phyloP scores from a whole-genome alignment of 352 stramenopile species.

The Pythium utonaiense region DNA sequence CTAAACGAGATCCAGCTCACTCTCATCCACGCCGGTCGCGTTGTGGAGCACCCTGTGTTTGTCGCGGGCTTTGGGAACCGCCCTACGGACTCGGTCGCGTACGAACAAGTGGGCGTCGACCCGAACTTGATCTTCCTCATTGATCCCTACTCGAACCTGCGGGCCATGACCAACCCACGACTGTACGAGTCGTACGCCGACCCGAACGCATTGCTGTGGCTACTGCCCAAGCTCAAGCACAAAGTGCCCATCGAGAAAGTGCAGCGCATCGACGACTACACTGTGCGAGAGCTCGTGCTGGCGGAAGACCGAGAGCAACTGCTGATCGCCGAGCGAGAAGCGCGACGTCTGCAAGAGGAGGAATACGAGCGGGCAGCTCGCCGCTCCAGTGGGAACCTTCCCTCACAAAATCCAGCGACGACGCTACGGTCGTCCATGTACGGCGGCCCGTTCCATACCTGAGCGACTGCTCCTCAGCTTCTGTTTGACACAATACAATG shows the following conservation, averaged over 20 bases:
- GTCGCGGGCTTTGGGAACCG: conserved; percentile 86
- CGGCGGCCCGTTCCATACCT: conserved; percentile 4
- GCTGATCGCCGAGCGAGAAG: conserved; percentile 57
- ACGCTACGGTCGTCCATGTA: conserved; percentile 17
- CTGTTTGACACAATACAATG: neutral
- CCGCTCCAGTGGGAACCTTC: conserved; percentile 24
- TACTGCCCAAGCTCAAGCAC: conserved; percentile 79
- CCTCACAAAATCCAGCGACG: neutral
- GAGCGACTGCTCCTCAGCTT: no score
- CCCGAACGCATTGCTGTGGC: conserved; percentile 73
- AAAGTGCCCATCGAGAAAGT: conserved; percentile 79
- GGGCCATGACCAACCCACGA: conserved; percentile 48
- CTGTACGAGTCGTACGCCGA: conserved; percentile 84
- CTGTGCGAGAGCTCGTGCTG: conserved; percentile 67
- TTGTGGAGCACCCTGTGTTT: conserved; percentile 73
- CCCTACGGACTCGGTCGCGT: conserved; percentile 77
- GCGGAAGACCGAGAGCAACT: conserved; percentile 77
- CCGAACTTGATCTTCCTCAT: conserved; percentile 76
- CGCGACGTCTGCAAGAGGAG: conserved; percentile 60
- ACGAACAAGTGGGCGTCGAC: conserved; percentile 73
- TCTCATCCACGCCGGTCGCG: conserved; percentile 70
- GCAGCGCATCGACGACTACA: conserved; percentile 77
- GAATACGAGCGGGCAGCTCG: conserved; percentile 38
- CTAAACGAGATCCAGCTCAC: conserved; percentile 80
- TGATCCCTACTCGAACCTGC: conserved; percentile 75